Evolutionary conservation across 1,284 basidiomycete species (phyloP).

Genomic region (Thelephora terrestris): DNA sequence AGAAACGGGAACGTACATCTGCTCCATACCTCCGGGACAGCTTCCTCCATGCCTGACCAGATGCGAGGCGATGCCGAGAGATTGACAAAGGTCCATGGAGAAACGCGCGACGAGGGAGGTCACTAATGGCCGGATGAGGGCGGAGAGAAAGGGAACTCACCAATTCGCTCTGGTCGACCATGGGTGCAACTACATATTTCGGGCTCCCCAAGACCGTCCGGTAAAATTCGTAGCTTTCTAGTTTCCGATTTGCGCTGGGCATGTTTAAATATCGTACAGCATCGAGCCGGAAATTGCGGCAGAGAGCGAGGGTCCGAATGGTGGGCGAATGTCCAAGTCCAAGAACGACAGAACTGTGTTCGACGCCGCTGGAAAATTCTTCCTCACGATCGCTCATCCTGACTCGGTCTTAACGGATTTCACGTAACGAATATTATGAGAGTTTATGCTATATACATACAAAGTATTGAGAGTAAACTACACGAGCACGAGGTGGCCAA

Average conservation of each 20-base stretch:
- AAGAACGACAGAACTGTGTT: too few species aligned
- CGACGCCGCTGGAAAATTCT: too few species aligned
- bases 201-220: slow-evolving; percentile 68
- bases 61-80: not conserved
- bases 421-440: too few species aligned
- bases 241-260: slow-evolving; percentile 34
- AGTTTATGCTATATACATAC: too few species aligned
- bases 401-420: too few species aligned
- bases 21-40: slow-evolving; percentile 83
- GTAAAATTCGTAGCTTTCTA: slow-evolving; percentile 79
- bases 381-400: too few species aligned
- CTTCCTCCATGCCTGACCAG: slow-evolving; percentile 74
- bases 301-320: too few species aligned
- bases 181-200: slow-evolving; percentile 87
- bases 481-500: too few species aligned
- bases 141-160: slow-evolving; percentile 34
- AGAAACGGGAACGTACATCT: slow-evolving; percentile 35
- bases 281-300: too few species aligned
- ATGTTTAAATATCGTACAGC: slow-evolving; percentile 5
- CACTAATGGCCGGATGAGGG: not conserved
- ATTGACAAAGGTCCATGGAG: too few species aligned
- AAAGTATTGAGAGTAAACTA: too few species aligned
- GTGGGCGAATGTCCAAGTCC: too few species aligned
- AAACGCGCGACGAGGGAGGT: not conserved
- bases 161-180: slow-evolving; percentile 97